These are phyloP conservation scores for Verbascum thapsus DNA, from an alignment of 257 asterid species.

Conservation along the genomic window DNA sequence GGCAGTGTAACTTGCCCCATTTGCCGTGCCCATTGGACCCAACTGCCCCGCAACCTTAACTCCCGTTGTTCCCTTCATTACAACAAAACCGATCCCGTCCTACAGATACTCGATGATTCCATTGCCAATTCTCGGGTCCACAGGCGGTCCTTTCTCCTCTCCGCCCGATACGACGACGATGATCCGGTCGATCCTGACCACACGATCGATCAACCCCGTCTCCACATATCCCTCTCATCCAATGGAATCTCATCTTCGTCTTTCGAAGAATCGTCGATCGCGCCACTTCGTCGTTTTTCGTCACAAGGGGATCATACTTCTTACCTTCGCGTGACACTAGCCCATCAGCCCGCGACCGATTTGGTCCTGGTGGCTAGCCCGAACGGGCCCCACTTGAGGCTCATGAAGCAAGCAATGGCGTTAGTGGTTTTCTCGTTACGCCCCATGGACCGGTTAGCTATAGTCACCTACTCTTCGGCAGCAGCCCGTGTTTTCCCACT, in stretches of 20 bases:
- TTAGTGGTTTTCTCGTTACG: conserved; percentile 72
- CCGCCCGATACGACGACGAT: conserved; percentile 84
- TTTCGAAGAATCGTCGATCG: conserved; percentile 36
- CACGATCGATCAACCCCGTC: conserved; percentile 49
- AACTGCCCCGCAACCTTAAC: conserved; percentile 71
- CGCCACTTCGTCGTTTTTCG: conserved; percentile 24
- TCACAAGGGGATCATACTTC: conserved; percentile 33
- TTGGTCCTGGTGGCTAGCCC: conserved; percentile 83
- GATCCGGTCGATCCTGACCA: conserved; percentile 77
- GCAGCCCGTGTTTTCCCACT: conserved; percentile 89
- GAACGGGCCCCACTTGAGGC: conserved; percentile 84
- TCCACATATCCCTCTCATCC: conserved; percentile 52
- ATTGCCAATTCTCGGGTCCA: conserved; percentile 83
- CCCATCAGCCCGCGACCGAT: conserved; percentile 77
- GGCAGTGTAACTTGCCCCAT: conserved; percentile 93
- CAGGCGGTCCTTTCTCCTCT: conserved; percentile 76
- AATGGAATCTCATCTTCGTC: conserved; percentile 35
- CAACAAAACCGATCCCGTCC: conserved; percentile 68
- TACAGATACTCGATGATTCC: conserved; percentile 90
- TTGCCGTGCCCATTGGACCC: conserved; percentile 95
- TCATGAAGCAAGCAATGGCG: conserved; percentile 89
- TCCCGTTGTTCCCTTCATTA: conserved; percentile 46
- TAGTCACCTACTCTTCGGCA: conserved; percentile 77
- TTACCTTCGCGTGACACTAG: conserved; percentile 55
- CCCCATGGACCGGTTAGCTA: conserved; percentile 73